Evolutionary conservation across 2,329 filamentous ascomycete species (phyloP).

Genomic region (Fusarium burgessii): DNA sequence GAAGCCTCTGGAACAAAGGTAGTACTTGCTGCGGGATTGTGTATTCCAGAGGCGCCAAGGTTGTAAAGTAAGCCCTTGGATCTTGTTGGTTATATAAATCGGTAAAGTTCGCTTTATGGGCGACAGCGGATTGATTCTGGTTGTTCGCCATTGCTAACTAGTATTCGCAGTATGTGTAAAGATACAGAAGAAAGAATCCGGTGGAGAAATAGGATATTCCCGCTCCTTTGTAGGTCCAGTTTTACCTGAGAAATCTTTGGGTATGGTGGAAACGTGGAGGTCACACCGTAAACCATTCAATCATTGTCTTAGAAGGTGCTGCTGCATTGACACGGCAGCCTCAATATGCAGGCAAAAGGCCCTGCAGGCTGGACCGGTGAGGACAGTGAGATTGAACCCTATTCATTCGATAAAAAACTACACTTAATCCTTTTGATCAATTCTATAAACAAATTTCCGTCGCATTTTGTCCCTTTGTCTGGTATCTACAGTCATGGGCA

Average conservation of each 20-base stretch:
- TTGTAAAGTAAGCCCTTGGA: not conserved
- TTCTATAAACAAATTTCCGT: too few species aligned
- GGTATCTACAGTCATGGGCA: too few species aligned
- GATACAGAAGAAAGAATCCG: fast-evolving
- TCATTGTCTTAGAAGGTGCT: not conserved
- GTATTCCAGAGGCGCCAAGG: not conserved
- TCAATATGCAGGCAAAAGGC: not conserved
- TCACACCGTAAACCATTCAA: not conserved
- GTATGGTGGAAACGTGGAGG: not conserved
- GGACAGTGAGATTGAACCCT: fast-evolving
- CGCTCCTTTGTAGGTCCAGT: not conserved
- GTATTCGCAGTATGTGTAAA: not conserved
- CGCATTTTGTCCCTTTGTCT: too few species aligned
- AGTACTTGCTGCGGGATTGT: not conserved
- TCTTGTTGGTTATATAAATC: not conserved
- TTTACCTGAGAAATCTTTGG: not conserved
- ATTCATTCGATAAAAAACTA: too few species aligned
- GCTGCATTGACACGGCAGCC: not conserved
- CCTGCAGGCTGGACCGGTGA: not conserved
- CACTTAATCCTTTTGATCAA: not conserved
- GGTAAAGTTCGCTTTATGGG: not conserved
- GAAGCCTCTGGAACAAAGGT: not conserved
- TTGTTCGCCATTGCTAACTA: not conserved
- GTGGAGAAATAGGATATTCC: too few species aligned
- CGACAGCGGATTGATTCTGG: not conserved